Evolutionary conservation across 345 rosid species (phyloP).

Genomic region (Sisymbrium irio): DNA sequence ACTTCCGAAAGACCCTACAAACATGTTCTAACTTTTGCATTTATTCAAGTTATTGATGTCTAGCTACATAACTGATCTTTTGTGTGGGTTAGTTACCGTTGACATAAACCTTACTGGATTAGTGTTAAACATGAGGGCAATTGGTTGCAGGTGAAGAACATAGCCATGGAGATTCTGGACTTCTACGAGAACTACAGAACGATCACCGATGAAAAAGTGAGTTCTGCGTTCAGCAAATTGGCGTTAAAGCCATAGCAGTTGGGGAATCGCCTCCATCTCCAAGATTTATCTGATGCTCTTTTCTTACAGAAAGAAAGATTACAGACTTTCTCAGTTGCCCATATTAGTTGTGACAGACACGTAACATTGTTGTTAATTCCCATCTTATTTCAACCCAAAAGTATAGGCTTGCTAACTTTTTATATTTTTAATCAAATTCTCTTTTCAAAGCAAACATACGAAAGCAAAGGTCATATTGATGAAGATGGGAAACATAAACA

Average conservation of each 20-base stretch:
- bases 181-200: constrained; percentile 46
- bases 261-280: not conserved
- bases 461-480: not conserved
- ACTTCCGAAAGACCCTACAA: not conserved
- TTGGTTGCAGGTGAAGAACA: constrained; percentile 46
- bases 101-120: not conserved
- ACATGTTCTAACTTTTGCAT: not conserved
- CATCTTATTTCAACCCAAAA: not conserved
- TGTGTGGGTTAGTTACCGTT: not conserved
- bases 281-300: not conserved
- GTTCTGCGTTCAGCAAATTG: constrained; percentile 55
- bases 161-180: constrained; percentile 51
- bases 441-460: not conserved
- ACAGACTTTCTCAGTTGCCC: not conserved
- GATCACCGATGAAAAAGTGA: constrained; percentile 34
- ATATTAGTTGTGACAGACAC: constrained; percentile 1
- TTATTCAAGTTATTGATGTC: not conserved
- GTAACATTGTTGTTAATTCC: constrained; percentile 1
- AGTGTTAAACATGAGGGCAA: not conserved
- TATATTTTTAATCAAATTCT: too few species aligned
- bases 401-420: not conserved
- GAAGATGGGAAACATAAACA: not conserved
- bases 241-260: constrained; percentile 37
- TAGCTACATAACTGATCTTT: not conserved
- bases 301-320: not conserved